Percentiles rank a stretch among this genome's conserved stretches.
Conservation (phyloP, 2,329 filamentous ascomycete species). For the Diaporthe caulivora region DNA sequence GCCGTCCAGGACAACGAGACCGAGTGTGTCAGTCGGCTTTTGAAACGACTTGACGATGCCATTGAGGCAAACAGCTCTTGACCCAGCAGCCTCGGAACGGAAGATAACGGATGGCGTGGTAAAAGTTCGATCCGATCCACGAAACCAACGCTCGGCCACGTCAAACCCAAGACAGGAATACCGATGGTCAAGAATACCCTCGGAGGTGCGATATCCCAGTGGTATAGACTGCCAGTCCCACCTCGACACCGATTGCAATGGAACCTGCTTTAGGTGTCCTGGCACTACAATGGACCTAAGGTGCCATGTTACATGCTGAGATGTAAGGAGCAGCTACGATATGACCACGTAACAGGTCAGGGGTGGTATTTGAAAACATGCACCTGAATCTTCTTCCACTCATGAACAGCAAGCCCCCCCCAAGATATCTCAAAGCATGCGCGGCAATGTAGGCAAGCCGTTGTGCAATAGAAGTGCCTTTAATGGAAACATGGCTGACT, state of each 20-base stretch:
- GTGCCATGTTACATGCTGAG: background rate
- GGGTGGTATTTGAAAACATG: background rate
- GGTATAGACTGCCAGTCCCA: background rate
- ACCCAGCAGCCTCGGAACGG: background rate
- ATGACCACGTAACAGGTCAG: background rate
- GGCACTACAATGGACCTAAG: background rate
- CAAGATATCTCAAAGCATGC: background rate
- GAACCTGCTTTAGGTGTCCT: too few relatives aligned
- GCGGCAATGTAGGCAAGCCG: background rate
- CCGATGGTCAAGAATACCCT: background rate
- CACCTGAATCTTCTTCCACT: background rate
- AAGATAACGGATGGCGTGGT: background rate
- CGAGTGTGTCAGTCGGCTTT: slow-evolving; percentile 47
- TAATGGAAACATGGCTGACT: background rate
- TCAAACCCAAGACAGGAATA: too few relatives aligned
- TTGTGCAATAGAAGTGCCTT: background rate
- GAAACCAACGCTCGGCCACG: background rate
- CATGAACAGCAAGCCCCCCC: background rate
- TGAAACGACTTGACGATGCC: slow-evolving; percentile 14
- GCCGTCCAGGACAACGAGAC: slow-evolving; percentile 43
- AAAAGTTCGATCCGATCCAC: background rate
- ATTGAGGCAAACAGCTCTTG: slow-evolving; percentile 6
- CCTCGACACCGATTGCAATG: background rate
- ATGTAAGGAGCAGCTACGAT: background rate
- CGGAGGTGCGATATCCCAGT: too few relatives aligned